Base-by-base conservation (phyloP, 208 protist genomes). In the Leishmania lainsoni region DNA sequence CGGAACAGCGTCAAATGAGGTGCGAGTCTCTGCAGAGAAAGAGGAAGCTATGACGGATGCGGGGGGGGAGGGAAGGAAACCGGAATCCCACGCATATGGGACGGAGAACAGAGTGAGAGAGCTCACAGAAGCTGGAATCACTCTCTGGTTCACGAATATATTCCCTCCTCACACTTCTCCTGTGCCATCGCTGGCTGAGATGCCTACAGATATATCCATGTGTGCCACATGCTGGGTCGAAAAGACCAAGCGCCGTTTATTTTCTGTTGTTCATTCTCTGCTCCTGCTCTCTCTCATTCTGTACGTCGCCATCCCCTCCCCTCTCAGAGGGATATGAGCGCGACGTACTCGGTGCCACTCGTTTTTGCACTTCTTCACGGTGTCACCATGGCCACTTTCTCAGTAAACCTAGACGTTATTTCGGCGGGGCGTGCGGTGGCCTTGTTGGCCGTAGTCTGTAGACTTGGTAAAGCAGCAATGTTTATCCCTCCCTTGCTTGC, bases 261-360 rank as follows among this genome's bases (percentile, higher is more conserved):
- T 39, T 59, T 51, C 75, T 82, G 12, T 80, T 79, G 22, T 69
- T 56, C 63, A 20, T 52, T 5, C 42, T 63, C 51, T 78, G 69
- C 63, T 83, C 42, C 84, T 77, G 58, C 77, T 83, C 78, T 82
- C n/a, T 48, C 45, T 63, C 76, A 39, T 68, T 80, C 29, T 80
- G 9, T 69, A 29, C 49, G 20, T n/a, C 29, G 20, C 3, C 9
- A 52, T 48, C 48, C n/a, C 45, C 14, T 58, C 70, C 26, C 29
- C 3, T 32, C 42, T 45, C 42, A 45, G 42, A 45, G 58, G 5
- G 29, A 14, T 0, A 63, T 3, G 58, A 32, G 26, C 26, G 20
- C 10, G 58, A 63, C 58, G 1, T n/a, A 6, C 14, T 32, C 22
- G 10, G 58, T 63, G 26, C 29, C 49, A 75, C 48, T 22, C 45